Conservation (phyloP, 441 rosid genomes). For the Flueggea neowawraea region DNA sequence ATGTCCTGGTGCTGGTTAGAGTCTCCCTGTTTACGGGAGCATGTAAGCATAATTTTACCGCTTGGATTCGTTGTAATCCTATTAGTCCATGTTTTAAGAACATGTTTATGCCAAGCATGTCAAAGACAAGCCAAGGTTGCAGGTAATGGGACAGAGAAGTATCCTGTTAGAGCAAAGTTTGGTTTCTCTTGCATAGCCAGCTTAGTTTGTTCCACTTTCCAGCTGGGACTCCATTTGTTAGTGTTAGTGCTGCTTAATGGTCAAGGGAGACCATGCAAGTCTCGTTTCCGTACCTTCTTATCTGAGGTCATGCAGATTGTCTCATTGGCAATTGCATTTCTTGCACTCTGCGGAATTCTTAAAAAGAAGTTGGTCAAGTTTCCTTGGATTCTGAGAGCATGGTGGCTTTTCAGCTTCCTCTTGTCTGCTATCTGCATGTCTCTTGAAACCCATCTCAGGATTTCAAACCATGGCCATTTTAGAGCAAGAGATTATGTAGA, state of each 20-base stretch:
- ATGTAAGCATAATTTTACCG: slow-evolving; percentile 41
- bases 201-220: slow-evolving; percentile 38
- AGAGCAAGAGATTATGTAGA: slow-evolving; percentile 43
- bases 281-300: slow-evolving; percentile 35
- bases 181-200: slow-evolving; percentile 47
- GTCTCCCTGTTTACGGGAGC: slow-evolving; percentile 62
- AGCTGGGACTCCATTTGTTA: slow-evolving; percentile 45
- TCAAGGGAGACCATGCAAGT: slow-evolving; percentile 33
- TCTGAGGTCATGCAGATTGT: slow-evolving; percentile 56
- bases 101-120: slow-evolving; percentile 22
- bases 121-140: slow-evolving; percentile 27
- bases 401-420: slow-evolving; percentile 89
- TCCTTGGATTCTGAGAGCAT: slow-evolving; percentile 73
- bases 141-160: slow-evolving; percentile 27
- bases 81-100: slow-evolving; percentile 24
- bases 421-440: slow-evolving; percentile 33
- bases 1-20: slow-evolving; percentile 35
- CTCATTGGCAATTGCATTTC: slow-evolving; percentile 44
- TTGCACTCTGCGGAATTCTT: slow-evolving; percentile 35
- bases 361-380: slow-evolving; percentile 29
- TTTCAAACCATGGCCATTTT: slow-evolving; percentile 30
- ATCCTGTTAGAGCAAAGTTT: slow-evolving; percentile 22
- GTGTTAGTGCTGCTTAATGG: slow-evolving; percentile 37
- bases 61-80: slow-evolving; percentile 49
- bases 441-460: slow-evolving; percentile 31